phyloP scores from a whole-genome alignment of 352 stramenopile genomes.

The Blastocystis sp. region DNA sequence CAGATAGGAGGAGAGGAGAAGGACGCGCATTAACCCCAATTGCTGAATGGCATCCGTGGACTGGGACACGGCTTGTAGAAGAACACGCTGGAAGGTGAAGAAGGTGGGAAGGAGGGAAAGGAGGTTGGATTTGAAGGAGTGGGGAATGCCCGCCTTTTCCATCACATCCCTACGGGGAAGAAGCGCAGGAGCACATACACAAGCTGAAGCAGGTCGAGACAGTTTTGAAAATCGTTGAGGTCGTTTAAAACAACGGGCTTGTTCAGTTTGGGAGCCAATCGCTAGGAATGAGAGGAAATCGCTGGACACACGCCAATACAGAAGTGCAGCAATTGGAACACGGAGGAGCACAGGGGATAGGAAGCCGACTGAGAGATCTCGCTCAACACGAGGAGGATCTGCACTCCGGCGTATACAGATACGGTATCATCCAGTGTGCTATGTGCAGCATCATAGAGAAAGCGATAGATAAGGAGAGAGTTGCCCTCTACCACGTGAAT shows the following conservation, averaged over 20 bases:
- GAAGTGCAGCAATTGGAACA: slow-evolving; percentile 32
- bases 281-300: neutral
- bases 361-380: slow-evolving; percentile 42
- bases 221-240: slow-evolving; percentile 46
- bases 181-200: neutral
- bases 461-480: slow-evolving; percentile 24
- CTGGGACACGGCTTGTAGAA: slow-evolving; percentile 18
- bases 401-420: neutral
- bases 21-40: neutral
- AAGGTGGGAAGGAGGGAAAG: neutral
- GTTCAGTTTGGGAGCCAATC: neutral
- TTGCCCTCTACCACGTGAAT: slow-evolving; percentile 12
- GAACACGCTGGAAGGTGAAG: neutral
- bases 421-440: neutral
- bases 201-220: slow-evolving; percentile 40
- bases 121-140: slow-evolving; percentile 6
- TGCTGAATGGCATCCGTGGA: neutral
- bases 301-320: neutral
- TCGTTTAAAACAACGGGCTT: neutral
- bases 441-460: slow-evolving; percentile 11
- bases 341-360: slow-evolving; percentile 38
- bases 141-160: slow-evolving; percentile 23
- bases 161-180: slow-evolving; percentile 44
- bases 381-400: slow-evolving; percentile 23
- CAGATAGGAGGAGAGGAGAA: slow-evolving; percentile 43